Percentiles rank a stretch among this genome's conserved stretches.
Evolutionary conservation across 495 filamentous ascomycete species (phyloP).

Genomic region (Opeltia flavorubescens): DNA sequence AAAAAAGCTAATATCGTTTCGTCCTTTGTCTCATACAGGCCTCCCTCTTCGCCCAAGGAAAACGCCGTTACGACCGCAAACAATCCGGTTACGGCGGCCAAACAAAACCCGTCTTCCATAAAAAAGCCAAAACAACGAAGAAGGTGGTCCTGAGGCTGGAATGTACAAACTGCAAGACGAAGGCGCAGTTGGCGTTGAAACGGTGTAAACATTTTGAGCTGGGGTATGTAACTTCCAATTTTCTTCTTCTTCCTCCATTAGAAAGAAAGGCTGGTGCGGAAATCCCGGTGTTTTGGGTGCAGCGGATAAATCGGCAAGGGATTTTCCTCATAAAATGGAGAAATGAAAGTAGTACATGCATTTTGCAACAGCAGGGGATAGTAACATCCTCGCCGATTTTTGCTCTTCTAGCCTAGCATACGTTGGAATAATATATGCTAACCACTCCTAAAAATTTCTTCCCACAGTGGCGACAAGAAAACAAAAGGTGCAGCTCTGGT

Average conservation of each 20-base stretch:
- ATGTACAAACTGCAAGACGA: slow-evolving; percentile 93
- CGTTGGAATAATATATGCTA: no score
- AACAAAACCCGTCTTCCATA: slow-evolving; percentile 99
- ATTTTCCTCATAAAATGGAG: no score
- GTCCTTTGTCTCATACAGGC: slow-evolving; percentile 39
- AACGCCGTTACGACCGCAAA: slow-evolving; percentile 99
- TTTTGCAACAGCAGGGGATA: no score
- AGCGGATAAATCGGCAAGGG: no score
- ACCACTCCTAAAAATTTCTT: slow-evolving; percentile 9
- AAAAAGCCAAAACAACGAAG: slow-evolving; percentile 99
- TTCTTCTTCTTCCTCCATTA: no score
- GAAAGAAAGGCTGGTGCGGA: no score
- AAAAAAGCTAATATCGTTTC: no score
- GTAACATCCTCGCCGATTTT: no score
- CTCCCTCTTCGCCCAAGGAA: slow-evolving; percentile 92
- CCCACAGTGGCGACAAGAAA: slow-evolving; percentile 97
- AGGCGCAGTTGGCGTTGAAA: slow-evolving; percentile 95
- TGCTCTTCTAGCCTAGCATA: no score
- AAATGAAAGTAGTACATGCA: slow-evolving; percentile 13
- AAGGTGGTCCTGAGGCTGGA: slow-evolving; percentile 98
- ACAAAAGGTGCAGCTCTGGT: slow-evolving; percentile 99
- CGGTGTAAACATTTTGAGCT: slow-evolving; percentile 99
- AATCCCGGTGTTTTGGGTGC: no score
- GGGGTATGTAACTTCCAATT: slow-evolving; percentile 49
- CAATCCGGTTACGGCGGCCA: slow-evolving; percentile 99